A percentile compares a stretch with the other conserved stretches of the same genome.
Conservation (phyloP, 495 filamentous ascomycete genomes). For the Penicillium argentinense region DNA sequence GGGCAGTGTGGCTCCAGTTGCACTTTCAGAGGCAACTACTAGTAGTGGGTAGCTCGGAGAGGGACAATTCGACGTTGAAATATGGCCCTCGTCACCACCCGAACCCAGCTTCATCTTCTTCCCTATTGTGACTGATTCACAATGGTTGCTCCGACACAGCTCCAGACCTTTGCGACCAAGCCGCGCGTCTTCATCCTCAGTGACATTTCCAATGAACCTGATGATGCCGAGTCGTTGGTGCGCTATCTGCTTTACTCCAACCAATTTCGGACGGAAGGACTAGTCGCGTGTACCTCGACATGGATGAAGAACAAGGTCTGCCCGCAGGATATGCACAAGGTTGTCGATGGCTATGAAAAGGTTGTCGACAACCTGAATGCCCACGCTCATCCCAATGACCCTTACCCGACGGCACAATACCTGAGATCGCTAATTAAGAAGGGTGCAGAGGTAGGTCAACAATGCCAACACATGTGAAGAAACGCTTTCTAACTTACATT, state of each 20-base stretch:
- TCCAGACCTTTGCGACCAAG: slow-evolving; percentile 8
- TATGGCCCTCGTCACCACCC: not conserved
- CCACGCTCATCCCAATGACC: slow-evolving; percentile 4
- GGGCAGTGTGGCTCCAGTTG: slow-evolving; percentile 7
- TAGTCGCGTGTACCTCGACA: slow-evolving; percentile 21
- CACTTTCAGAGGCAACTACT: not conserved
- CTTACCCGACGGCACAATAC: slow-evolving; percentile 8
- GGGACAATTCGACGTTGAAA: slow-evolving; percentile 1
- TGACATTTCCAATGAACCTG: slow-evolving; percentile 34
- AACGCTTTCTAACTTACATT: not conserved
- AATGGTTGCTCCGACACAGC: slow-evolving; percentile 9
- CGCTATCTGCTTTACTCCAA: slow-evolving; percentile 28
- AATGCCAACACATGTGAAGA: not conserved
- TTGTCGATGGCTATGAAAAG: slow-evolving; percentile 16
- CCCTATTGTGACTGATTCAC: not conserved
- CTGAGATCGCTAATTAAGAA: slow-evolving; percentile 11
- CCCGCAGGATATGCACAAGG: slow-evolving; percentile 12
- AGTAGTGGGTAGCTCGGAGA: not conserved
- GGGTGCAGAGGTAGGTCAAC: slow-evolving; percentile 11
- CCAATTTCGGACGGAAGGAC: slow-evolving; percentile 25
- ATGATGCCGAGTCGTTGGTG: slow-evolving; percentile 29
- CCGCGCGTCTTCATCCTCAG: slow-evolving; percentile 19
- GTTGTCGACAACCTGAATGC: slow-evolving; percentile 15
- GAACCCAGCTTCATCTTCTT: not conserved
- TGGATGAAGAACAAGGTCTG: slow-evolving; percentile 16